Base-by-base conservation (phyloP, 1,284 basidiomycete species). In the Melampsora americana region DNA sequence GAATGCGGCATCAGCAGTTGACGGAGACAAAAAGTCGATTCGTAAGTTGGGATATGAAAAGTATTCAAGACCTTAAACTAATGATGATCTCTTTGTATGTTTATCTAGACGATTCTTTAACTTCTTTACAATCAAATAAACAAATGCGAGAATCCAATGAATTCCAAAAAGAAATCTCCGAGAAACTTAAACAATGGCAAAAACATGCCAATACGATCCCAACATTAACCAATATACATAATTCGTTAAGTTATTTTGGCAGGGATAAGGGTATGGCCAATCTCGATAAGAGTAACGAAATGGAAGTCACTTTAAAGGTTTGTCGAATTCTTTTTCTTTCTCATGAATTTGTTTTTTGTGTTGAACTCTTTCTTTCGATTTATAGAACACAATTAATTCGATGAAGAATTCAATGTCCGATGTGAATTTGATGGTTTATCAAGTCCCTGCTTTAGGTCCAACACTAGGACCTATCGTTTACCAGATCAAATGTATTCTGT, bases 401-500 rank as follows among this genome's bases (percentile, higher is more conserved):
- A 20, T 62, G 20, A 62, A 62, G n/a, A 23, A 62, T 62, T 30
- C 61, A 6, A 30, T 62, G 26, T 62, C 61, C 11, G 61, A 62
- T 35, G 28, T 62, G 20, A 62, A 62, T 16, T 62, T 62, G 32
- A 62, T 62, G 32, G 61, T 62, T 62, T 62, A 62, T 35, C 61
- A 62, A 39, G 28, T 62, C 32, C 61, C 61, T 62, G 32, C 32
- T 20, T 39, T 62, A 7, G 61, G 61, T n/a, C 26, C 26, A 35
- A 35, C 32, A 28, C 32, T 62, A 5, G 61, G 61, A 39, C 61
- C 61, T 20, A 62, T 62, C 11, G 61, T 62, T 28, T 62, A 62
- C 30, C 61, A 62, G 61, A 62, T 62, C 61, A 62, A 62, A 30
- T 62, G 61, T 62, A 62, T 62, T 9, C 7, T 62, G 61, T 62